These are phyloP conservation scores for Lepidopterella palustris DNA, from an alignment of 495 filamentous ascomycete species.

Conservation along the genomic window DNA sequence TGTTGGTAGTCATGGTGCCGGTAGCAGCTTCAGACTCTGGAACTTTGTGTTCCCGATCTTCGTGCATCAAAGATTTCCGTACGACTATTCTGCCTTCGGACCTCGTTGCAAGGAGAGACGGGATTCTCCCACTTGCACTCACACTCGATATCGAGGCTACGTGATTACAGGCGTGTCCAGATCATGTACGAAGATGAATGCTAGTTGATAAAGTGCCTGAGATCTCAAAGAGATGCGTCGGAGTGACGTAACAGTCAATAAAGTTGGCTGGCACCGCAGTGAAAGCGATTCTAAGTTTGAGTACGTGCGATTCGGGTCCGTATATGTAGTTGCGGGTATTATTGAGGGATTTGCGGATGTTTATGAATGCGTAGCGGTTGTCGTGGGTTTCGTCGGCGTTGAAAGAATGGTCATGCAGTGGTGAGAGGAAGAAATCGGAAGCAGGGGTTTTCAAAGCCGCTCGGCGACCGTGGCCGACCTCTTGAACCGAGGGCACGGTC, in stretches of 20 bases:
- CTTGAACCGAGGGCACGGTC: neutral
- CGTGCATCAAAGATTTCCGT: slow-evolving; percentile 13
- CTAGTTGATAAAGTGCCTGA: neutral
- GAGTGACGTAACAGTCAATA: slow-evolving; percentile 11
- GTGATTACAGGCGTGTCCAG: neutral
- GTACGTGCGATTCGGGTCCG: neutral
- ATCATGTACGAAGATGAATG: slow-evolving; percentile 3
- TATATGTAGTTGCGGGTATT: neutral
- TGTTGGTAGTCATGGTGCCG: slow-evolving; percentile 59
- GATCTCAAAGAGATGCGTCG: neutral
- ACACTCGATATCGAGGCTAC: slow-evolving; percentile 3
- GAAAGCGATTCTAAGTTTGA: neutral
- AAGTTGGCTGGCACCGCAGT: neutral
- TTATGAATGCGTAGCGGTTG: slow-evolving; percentile 1
- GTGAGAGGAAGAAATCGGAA: slow-evolving; percentile 25
- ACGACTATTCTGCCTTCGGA: neutral
- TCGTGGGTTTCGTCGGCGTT: slow-evolving; percentile 10
- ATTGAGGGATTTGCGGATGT: neutral
- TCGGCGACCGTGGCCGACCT: neutral
- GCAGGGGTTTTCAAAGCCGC: slow-evolving; percentile 6
- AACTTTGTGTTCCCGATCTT: neutral
- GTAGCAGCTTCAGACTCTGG: neutral
- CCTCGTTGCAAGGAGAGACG: neutral
- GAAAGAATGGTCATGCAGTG: neutral
- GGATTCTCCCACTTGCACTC: neutral